A percentile compares a stretch with the other conserved stretches of the same genome.
Evolutionary conservation across 345 rosid genomes (phyloP).

Genomic region (Euphorbia peplus): DNA sequence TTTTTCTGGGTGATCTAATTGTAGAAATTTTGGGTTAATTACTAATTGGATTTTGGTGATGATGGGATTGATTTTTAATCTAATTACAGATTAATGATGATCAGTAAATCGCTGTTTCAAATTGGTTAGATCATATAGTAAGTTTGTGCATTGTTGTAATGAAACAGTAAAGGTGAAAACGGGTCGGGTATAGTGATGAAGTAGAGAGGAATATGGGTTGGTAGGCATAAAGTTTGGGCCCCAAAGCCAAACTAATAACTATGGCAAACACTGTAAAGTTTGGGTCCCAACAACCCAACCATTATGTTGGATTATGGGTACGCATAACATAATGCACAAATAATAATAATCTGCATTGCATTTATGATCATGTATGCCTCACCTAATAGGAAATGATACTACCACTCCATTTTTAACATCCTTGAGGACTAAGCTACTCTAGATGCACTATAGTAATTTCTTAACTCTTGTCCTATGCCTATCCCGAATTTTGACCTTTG

Average conservation of each 20-base stretch:
- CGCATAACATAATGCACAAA: too few species aligned
- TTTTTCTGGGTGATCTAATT: too few species aligned
- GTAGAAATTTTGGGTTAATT: neutral
- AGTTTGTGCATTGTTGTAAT: neutral
- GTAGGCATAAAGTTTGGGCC: neutral
- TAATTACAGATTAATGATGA: constrained; percentile 6
- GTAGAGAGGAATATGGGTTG: neutral
- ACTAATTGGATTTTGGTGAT: neutral
- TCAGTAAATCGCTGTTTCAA: neutral
- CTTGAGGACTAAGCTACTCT: too few species aligned
- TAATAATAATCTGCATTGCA: too few species aligned
- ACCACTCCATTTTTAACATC: too few species aligned
- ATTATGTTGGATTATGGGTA: neutral
- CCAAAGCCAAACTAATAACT: too few species aligned
- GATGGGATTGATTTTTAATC: constrained; percentile 2
- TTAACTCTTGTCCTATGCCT: too few species aligned
- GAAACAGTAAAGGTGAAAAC: neutral
- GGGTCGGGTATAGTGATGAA: neutral
- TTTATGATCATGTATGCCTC: too few species aligned
- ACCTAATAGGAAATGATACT: too few species aligned
- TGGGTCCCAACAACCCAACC: neutral
- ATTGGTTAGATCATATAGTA: neutral
- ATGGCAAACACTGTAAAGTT: too few species aligned
- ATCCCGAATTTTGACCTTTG: too few species aligned
- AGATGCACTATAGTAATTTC: too few species aligned